phyloP scores from a whole-genome alignment of 805 yeast species.

The Grigorovia humatica region DNA sequence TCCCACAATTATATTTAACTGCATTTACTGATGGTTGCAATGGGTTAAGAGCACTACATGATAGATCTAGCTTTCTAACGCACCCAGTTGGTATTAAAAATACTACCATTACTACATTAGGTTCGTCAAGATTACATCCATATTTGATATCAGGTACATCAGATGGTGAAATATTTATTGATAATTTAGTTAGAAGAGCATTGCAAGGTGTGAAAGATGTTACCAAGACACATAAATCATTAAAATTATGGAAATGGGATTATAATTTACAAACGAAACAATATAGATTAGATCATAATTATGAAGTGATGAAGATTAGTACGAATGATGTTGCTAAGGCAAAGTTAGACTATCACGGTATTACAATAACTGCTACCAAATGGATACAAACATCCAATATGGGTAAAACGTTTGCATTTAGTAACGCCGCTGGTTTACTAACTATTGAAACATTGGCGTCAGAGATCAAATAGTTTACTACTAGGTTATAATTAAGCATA shows the following conservation, averaged over 20 bases:
- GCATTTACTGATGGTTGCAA: conserved; percentile 34
- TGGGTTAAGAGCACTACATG: conserved; percentile 29
- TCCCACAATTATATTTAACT: conserved; percentile 30
- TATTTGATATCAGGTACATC: conserved; percentile 37
- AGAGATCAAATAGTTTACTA: not conserved
- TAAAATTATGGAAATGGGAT: conserved; percentile 33
- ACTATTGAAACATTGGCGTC: conserved; percentile 19
- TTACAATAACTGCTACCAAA: conserved; percentile 37
- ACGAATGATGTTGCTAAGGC: conserved; percentile 21
- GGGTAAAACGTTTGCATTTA: conserved; percentile 37
- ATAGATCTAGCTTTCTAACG: conserved; percentile 28
- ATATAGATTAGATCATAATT: conserved; percentile 34
- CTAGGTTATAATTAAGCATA: not conserved
- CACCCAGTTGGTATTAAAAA: conserved; percentile 32
- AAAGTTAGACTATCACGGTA: conserved; percentile 39
- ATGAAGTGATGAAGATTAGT: conserved; percentile 27
- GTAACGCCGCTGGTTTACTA: conserved; percentile 25
- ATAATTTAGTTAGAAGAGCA: conserved; percentile 32
- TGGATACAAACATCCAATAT: conserved; percentile 45
- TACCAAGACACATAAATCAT: conserved; percentile 20
- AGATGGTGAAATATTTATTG: conserved; percentile 38
- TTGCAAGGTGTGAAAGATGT: conserved; percentile 29
- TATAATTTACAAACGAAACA: conserved; percentile 30
- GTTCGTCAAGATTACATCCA: conserved; percentile 38
- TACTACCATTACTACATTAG: conserved; percentile 32